phyloP scores from a whole-genome alignment of 1,139 yeast species.

The Hyphopichia buzzinii region DNA sequence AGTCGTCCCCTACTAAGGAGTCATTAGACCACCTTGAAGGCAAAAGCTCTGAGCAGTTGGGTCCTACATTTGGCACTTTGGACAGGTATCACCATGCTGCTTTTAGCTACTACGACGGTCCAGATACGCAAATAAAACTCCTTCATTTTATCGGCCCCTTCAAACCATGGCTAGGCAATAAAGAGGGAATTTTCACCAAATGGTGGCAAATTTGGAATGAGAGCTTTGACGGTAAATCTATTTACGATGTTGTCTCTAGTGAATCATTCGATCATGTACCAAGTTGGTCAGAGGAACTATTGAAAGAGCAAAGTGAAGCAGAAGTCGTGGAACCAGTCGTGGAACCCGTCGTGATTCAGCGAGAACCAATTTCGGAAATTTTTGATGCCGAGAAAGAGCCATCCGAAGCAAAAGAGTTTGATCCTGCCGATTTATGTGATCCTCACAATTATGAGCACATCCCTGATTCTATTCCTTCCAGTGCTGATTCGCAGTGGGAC shows the following conservation, averaged over 20 bases:
- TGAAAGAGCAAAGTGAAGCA: constrained; percentile 4
- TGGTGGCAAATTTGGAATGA: constrained; percentile 50
- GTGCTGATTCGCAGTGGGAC: constrained; percentile 38
- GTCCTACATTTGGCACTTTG: constrained; percentile 16
- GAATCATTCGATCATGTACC: too few relatives aligned
- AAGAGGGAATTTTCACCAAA: constrained; percentile 21
- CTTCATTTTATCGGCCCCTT: constrained; percentile 78
- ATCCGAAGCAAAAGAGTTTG: not conserved
- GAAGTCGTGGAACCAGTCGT: not conserved
- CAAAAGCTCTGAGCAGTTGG: constrained; percentile 6
- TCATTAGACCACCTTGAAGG: constrained; percentile 8
- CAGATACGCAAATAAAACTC: constrained; percentile 44
- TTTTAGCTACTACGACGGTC: constrained; percentile 16
- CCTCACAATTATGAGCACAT: constrained; percentile 29
- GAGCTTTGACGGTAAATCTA: constrained; percentile 23
- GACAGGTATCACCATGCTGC: constrained; percentile 27
- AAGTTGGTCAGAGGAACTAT: too few relatives aligned
- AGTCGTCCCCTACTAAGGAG: constrained; percentile 6
- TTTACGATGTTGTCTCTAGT: constrained; percentile 13
- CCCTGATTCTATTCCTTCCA: constrained; percentile 15
- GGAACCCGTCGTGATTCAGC: too few relatives aligned
- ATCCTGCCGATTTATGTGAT: constrained; percentile 23
- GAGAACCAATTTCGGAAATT: too few relatives aligned
- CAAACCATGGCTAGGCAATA: constrained; percentile 72
- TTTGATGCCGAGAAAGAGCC: not conserved